Evolutionary conservation across 768 basidiomycete species (phyloP).

Genomic region (Suillus variegatus): DNA sequence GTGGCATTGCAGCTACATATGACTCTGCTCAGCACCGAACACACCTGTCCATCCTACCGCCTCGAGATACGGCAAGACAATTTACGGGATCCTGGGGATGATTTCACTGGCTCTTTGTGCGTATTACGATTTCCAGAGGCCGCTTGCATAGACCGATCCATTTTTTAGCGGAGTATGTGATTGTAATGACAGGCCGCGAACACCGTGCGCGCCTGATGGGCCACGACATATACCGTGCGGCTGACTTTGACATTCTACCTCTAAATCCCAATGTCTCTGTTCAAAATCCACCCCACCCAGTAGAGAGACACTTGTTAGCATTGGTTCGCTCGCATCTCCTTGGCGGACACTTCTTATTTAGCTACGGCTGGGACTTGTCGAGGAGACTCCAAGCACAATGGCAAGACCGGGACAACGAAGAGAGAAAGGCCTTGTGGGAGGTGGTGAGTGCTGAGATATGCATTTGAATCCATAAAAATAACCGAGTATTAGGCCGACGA

Average conservation of each 20-base stretch:
- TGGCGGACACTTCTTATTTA: slow-evolving; percentile 83
- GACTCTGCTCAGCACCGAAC: slow-evolving; percentile 47
- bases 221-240: slow-evolving; percentile 86
- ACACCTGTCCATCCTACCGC: slow-evolving; percentile 53
- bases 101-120: slow-evolving; percentile 76
- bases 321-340: slow-evolving; percentile 85
- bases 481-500: slow-evolving; percentile 76
- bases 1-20: background rate
- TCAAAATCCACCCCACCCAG: slow-evolving; percentile 72
- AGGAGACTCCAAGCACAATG: slow-evolving; percentile 84
- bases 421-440: slow-evolving; percentile 70
- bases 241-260: slow-evolving; percentile 90
- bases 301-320: slow-evolving; percentile 85
- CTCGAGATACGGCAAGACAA: slow-evolving; percentile 59
- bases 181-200: slow-evolving; percentile 83
- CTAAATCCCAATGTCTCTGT: slow-evolving; percentile 71
- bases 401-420: slow-evolving; percentile 51
- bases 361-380: slow-evolving; percentile 90
- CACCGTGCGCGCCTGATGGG: slow-evolving; percentile 78
- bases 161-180: slow-evolving; percentile 85
- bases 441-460: slow-evolving; percentile 48
- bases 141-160: background rate
- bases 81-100: slow-evolving; percentile 77
- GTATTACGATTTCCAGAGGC: slow-evolving; percentile 25
- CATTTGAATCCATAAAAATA: slow-evolving; percentile 9